Conservation (phyloP, 2,329 filamentous ascomycete genomes). For the Neospermospora avenae region DNA sequence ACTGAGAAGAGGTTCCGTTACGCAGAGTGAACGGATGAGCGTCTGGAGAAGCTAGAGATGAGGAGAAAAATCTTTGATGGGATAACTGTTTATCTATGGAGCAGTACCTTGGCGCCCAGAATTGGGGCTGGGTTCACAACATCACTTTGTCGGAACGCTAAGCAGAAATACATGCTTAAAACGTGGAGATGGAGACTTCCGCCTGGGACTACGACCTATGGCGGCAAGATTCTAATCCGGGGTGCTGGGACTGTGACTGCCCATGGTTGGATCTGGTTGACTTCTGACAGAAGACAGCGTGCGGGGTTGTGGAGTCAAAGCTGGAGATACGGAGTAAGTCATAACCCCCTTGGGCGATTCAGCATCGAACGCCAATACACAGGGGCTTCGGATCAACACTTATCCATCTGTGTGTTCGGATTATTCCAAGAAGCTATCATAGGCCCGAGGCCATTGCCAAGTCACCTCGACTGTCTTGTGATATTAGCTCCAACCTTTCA, state of each 20-base stretch:
- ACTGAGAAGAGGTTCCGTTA: neutral
- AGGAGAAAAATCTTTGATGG: neutral
- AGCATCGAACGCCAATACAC: neutral
- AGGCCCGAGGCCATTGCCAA: neutral
- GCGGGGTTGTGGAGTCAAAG: neutral
- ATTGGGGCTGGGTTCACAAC: neutral
- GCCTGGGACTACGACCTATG: neutral
- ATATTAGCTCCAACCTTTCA: neutral
- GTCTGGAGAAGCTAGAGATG: neutral
- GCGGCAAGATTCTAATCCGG: neutral
- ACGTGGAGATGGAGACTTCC: neutral
- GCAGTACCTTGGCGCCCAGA: conserved; percentile 3
- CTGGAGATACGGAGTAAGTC: conserved; percentile 1
- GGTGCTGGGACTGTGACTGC: neutral
- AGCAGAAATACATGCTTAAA: neutral
- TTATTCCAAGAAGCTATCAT: neutral
- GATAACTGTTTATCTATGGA: neutral
- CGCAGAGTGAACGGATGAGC: neutral
- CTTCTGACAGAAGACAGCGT: neutral
- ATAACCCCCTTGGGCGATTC: neutral
- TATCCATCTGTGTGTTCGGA: neutral
- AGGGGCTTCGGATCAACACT: neutral
- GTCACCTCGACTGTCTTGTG: neutral
- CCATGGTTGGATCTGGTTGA: neutral
- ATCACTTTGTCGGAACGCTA: neutral